Percentiles rank a stretch among this genome's conserved stretches.
phyloP scores from a whole-genome alignment of 139 green algal species.

The Desmodesmus armatus region DNA sequence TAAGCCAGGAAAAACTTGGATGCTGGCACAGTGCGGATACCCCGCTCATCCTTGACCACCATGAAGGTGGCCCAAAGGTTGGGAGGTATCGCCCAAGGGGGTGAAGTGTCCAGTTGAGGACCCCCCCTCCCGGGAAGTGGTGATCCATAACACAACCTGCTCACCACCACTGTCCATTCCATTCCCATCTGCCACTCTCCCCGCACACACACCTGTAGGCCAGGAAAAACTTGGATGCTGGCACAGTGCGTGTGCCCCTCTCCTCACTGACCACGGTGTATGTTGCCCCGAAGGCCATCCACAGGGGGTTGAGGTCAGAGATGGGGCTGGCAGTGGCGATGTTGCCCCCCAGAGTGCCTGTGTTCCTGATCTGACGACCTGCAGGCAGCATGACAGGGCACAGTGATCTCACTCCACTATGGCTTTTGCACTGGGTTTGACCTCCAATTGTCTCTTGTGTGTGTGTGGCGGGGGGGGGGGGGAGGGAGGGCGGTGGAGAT shows the following conservation, averaged over 20 bases:
- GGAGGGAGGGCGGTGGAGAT: conserved; percentile 95
- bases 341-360: conserved; percentile 93
- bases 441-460: no score
- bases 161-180: neutral
- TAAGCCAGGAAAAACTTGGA: conserved; percentile 95
- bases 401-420: no score
- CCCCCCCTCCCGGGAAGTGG: no score
- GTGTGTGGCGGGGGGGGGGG: no score
- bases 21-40: conserved; percentile 51
- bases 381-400: no score
- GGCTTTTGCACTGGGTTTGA: no score
- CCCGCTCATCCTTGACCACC: no score
- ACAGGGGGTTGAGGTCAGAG: conserved; percentile 95
- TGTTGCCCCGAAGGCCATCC: conserved; percentile 79
- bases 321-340: conserved; percentile 94
- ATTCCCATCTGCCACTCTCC: neutral
- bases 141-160: no score
- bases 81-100: no score
- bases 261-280: conserved; percentile 73
- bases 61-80: no score
- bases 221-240: conserved; percentile 89
- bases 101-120: no score
- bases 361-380: conserved; percentile 95
- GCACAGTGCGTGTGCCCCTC: conserved; percentile 40
- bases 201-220: conserved; percentile 74